Evolutionary conservation across 2,329 filamentous ascomycete genomes (phyloP), one percentile per base, ranked within the genome.

Genomic region (Ophiosphaerella herpotricha): DNA sequence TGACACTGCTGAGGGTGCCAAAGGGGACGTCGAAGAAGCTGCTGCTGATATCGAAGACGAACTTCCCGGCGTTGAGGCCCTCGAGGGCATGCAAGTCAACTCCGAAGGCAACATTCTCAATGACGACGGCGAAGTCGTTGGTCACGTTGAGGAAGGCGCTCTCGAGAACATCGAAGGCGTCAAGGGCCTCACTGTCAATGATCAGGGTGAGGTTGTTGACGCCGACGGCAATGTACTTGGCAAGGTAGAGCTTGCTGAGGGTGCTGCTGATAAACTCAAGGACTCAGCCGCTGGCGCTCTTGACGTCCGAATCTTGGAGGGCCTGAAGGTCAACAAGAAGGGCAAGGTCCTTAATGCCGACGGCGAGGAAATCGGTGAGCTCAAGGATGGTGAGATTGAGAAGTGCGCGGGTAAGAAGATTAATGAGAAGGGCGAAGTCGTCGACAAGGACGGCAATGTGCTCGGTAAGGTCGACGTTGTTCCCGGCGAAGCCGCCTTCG

Each of bases 241-340:
- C 52, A 76, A 75, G 57, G 77, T 80, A 46, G 77, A 80, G 55
- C 75, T 80, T 54, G 77, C 77, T 40, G 77, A 80, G 44, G 77
- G 77, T 52, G 73, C 77, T 55, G 72, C 75, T 43, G 77, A 80
- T 55, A 77, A 75, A 63, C 74, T 79, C 50, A 72, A 75, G 55
- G 75, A 76, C 45, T 60, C 70, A 32, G 68, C 72, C 23, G 60
- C 68, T 35, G 63, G 71, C 26, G 67, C 71, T 46, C 71, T 78
- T 37, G 77, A 79, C 55, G 66, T 78, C 37, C 72, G 77, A 48
- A 80, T 80, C 61, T 61, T 81, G 40, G 72, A 82, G 63, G 77
- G 80, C 60, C 73, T 79, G 46, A 82, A 81, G 67, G 76, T 83
- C 69, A 83, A 82, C 72, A 82, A 82, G 74, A 82, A 82, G 73